Conservation (phyloP, 495 filamentous ascomycete species). For the Annulohypoxylon bovei region DNA sequence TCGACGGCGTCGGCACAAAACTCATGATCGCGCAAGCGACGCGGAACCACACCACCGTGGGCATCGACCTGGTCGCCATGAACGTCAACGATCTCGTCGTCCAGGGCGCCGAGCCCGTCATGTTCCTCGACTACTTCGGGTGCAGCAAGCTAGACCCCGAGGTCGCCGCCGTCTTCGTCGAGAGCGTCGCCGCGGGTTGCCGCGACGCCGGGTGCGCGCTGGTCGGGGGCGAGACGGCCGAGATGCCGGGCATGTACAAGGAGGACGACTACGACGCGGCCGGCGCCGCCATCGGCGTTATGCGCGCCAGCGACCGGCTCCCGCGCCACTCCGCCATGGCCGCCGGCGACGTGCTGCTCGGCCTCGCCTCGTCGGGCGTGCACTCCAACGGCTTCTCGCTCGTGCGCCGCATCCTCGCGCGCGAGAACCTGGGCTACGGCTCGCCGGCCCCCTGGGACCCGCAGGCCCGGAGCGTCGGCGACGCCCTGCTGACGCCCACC, state of each 20-base stretch:
- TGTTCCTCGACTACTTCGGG: conserved; percentile 97
- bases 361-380: conserved; percentile 80
- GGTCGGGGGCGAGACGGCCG: conserved; percentile 94
- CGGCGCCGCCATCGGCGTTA: conserved; percentile 85
- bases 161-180: conserved; percentile 81
- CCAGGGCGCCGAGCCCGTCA: conserved; percentile 90
- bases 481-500: conserved; percentile 80
- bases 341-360: conserved; percentile 83
- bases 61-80: conserved; percentile 97
- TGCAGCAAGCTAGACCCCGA: conserved; percentile 83
- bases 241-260: conserved; percentile 94
- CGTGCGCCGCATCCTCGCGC: conserved; percentile 84
- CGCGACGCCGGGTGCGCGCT: conserved; percentile 84
- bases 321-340: conserved; percentile 80
- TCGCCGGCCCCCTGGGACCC: conserved; percentile 82
- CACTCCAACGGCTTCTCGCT: conserved; percentile 98
- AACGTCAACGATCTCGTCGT: conserved; percentile 98
- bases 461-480: conserved; percentile 54
- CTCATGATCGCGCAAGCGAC: conserved; percentile 91
- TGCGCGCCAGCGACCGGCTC: conserved; percentile 72
- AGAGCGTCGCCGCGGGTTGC: conserved; percentile 88
- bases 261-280: conserved; percentile 89
- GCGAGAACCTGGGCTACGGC: conserved; percentile 71
- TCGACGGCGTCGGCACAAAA: conserved; percentile 97
- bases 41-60: conserved; percentile 89